These are phyloP conservation scores for Aspergillus tanneri DNA, from an alignment of 2,329 filamentous ascomycete genomes.

Conservation along the genomic window DNA sequence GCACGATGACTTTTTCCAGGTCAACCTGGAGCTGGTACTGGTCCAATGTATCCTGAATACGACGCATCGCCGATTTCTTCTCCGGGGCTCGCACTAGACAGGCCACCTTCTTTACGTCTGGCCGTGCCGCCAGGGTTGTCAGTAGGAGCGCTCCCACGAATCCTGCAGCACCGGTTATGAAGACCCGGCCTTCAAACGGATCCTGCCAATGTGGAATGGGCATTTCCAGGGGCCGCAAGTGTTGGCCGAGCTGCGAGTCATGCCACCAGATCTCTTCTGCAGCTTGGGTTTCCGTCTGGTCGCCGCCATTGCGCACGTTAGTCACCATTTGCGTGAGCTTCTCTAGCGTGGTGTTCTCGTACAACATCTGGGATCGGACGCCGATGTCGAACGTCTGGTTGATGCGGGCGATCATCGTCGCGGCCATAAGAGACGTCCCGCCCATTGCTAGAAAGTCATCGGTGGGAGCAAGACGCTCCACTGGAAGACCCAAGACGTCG, in stretches of 20 bases:
- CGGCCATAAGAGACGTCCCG: constrained; percentile 22
- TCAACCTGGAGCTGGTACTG: constrained; percentile 16
- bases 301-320: constrained; percentile 1
- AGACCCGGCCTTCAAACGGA: constrained; percentile 48
- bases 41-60: constrained; percentile 6
- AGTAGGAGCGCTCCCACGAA: constrained; percentile 78
- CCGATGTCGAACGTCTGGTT: constrained; percentile 13
- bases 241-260: constrained; percentile 18
- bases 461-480: constrained; percentile 49
- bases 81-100: constrained; percentile 70
- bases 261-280: constrained; percentile 14
- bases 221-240: constrained; percentile 8
- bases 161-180: constrained; percentile 80
- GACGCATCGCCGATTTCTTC: constrained; percentile 18
- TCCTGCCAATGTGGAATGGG: constrained; percentile 17
- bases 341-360: constrained; percentile 19
- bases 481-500: not conserved
- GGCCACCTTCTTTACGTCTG: constrained; percentile 58
- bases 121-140: constrained; percentile 62
- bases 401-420: constrained; percentile 20
- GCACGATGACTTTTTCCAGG: constrained; percentile 12
- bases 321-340: constrained; percentile 9
- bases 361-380: constrained; percentile 19
- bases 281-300: constrained; percentile 14
- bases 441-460: constrained; percentile 25